Base-by-base conservation (phyloP, 2,329 filamentous ascomycete genomes). In the Nakataea oryzae region DNA sequence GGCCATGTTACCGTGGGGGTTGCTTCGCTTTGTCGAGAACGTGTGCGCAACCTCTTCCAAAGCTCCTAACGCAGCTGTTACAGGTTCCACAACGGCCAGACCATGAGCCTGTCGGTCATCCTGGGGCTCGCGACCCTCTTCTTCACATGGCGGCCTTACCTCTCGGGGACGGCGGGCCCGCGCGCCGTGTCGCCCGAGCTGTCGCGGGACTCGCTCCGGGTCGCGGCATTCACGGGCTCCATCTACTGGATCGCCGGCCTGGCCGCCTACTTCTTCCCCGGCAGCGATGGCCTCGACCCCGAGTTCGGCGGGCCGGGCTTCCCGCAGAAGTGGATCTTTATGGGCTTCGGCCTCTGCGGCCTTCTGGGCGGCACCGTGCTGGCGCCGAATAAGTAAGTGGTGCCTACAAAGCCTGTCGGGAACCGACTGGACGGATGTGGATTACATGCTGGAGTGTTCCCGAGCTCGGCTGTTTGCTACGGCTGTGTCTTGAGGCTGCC, bases 281-380 rank as follows among this genome's bases (percentile, higher is more conserved):
- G 71, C 21, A 71, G 74, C 5, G 72, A 70, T 64, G 76, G 76
- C 12, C 69, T 76, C 7, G 76, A 78, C 54, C 74, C 75, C 0
- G 76, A 78, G 67, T 77, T 77, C 63, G 76, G 76, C 12, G 73
- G 75, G 9, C 74, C 76, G 0, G 75, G 70, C 7, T 78, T 77
- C 64, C 76, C 77, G 17, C 76, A 78, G 68, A 66, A 64, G 21
- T 67, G 65, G 14, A 21, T 71, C 0, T 77, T 78, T 63, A 58
- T 63, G 2, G 64, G 57, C 1, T 68, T 74, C n/a, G 66, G 68
- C 21, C 61, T 56, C 3, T 67, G 64, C 50, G 70, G 64, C 3
- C 30, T 61, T 24, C 29, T 61, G 27, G 59, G 59, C 11, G 59
- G 59, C 24, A 29, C 54, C n/a, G 54, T 61, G n/a, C 30, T 61